Evolutionary conservation across 1,284 basidiomycete genomes (phyloP).

Genomic region (Ganoderma sinense): DNA sequence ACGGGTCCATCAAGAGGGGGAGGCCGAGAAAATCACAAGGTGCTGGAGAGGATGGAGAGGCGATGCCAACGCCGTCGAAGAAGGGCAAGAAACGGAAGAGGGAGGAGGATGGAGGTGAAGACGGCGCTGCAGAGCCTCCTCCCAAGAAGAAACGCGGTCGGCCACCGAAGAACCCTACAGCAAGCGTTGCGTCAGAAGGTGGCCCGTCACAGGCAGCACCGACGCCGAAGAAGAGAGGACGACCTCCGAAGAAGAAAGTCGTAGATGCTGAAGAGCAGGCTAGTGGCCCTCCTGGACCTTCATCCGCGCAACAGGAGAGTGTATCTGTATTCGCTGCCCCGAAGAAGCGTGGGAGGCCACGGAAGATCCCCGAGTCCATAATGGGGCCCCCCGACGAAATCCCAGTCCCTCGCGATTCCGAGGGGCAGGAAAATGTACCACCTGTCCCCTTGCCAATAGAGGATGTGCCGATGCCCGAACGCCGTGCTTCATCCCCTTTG

Average conservation of each 20-base stretch:
- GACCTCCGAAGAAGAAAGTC: constrained; percentile 47
- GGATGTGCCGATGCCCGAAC: constrained; percentile 3
- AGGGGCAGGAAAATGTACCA: constrained; percentile 1
- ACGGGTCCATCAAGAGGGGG: constrained; percentile 40
- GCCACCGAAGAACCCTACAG: constrained; percentile 39
- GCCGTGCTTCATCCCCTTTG: constrained; percentile 14
- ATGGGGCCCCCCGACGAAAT: background rate
- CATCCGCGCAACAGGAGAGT: constrained; percentile 8
- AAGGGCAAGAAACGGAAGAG: constrained; percentile 41
- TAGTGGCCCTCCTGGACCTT: constrained; percentile 15
- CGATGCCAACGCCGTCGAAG: constrained; percentile 12
- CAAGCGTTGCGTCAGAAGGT: background rate
- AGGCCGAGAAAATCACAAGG: constrained; percentile 33
- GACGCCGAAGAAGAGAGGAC: constrained; percentile 31
- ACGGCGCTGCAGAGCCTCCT: constrained; percentile 27
- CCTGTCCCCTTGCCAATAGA: background rate
- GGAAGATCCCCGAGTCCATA: constrained; percentile 11
- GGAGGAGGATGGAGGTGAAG: constrained; percentile 13
- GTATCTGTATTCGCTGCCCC: constrained; percentile 21
- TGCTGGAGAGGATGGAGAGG: constrained; percentile 15
- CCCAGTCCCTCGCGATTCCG: background rate
- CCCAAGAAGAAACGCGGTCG: constrained; percentile 47
- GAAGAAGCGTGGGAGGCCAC: constrained; percentile 36
- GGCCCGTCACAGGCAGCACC: constrained; percentile 7
- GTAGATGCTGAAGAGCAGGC: constrained; percentile 19